These are phyloP conservation scores for Nicotiana paniculata DNA, from an alignment of 257 asterid species.

Conservation along the genomic window DNA sequence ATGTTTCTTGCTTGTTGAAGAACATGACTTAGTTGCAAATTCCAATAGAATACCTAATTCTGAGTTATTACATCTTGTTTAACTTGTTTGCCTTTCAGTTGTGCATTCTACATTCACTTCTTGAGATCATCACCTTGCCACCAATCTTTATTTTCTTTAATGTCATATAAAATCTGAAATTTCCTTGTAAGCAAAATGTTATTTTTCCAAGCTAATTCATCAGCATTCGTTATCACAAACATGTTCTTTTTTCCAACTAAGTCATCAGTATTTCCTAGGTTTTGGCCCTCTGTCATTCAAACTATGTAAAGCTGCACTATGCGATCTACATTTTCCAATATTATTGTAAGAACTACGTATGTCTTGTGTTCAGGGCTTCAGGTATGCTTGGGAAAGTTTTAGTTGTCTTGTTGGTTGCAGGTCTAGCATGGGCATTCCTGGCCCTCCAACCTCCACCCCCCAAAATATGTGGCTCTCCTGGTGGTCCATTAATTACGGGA, in stretches of 20 bases:
- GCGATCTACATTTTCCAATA: not conserved
- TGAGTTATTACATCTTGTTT: not conserved
- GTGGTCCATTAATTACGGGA: constrained; percentile 54
- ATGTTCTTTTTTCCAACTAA: not conserved
- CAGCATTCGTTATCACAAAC: not conserved
- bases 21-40: not conserved
- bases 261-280: not conserved
- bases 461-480: constrained; percentile 50
- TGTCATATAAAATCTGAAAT: not conserved
- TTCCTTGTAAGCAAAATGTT: not conserved
- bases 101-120: not conserved
- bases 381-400: constrained; percentile 45
- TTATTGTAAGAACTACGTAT: not conserved
- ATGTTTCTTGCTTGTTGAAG: not conserved
- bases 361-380: constrained; percentile 15
- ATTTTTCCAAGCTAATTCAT: not conserved
- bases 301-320: not conserved
- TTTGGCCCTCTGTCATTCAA: not conserved
- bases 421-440: constrained; percentile 54
- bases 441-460: constrained; percentile 58
- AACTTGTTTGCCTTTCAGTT: not conserved
- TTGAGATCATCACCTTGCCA: not conserved
- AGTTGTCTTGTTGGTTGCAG: constrained; percentile 39
- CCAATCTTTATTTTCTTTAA: not conserved
- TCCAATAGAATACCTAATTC: not conserved